Evolutionary conservation across 306 rosid genomes (phyloP).

Genomic region (Hylodesmum podocarpum): DNA sequence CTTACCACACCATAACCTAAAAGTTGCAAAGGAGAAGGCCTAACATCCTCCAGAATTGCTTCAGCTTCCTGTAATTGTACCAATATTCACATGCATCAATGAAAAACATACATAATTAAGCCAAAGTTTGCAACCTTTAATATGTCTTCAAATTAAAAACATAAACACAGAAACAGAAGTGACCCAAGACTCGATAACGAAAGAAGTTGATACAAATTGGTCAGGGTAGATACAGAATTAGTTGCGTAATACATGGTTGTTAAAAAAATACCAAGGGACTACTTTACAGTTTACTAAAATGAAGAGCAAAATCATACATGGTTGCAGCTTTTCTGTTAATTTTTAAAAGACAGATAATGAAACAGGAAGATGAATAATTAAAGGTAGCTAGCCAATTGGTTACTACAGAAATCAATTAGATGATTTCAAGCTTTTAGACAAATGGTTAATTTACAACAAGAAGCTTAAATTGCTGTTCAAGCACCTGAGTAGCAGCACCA

Average conservation of each 20-base stretch:
- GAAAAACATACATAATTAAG: neutral
- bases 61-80: conserved; percentile 80
- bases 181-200: neutral
- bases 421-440: neutral
- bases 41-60: conserved; percentile 79
- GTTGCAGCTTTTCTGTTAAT: neutral
- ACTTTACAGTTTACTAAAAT: conserved; percentile 1
- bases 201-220: neutral
- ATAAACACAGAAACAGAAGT: neutral
- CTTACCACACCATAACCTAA: conserved; percentile 82
- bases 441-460: neutral
- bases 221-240: neutral
- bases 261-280: neutral
- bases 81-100: conserved; percentile 18
- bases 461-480: neutral
- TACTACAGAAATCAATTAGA: neutral
- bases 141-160: neutral
- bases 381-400: conserved; percentile 2
- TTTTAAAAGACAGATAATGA: neutral
- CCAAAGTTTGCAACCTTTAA: conserved; percentile 3
- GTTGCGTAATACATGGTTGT: neutral
- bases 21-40: conserved; percentile 67
- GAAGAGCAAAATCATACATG: neutral
- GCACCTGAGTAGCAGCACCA: neutral
- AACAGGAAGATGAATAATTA: neutral